phyloP scores from a whole-genome alignment of 1,139 yeast species.

The Suhomyces bokatorum region DNA sequence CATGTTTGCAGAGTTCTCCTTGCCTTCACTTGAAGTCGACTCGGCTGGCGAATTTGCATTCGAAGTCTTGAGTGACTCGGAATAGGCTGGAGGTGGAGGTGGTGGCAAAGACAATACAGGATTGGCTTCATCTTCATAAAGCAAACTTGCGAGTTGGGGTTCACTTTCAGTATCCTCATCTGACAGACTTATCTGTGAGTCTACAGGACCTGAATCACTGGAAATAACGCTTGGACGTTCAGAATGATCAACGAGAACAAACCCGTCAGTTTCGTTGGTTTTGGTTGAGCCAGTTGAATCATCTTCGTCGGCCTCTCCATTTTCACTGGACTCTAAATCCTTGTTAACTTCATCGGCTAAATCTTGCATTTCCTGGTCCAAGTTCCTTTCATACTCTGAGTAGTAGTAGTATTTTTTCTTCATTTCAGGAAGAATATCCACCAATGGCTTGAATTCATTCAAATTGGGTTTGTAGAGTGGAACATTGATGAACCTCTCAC shows the following conservation, averaged over 20 bases:
- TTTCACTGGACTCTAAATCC: conserved; percentile 12
- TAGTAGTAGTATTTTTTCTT: conserved; percentile 38
- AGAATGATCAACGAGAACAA: conserved; percentile 21
- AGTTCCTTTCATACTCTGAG: conserved; percentile 19
- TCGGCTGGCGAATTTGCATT: conserved; percentile 27
- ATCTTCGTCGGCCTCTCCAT: conserved; percentile 13
- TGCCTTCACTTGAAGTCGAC: conserved; percentile 3
- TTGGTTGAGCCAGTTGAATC: conserved; percentile 37
- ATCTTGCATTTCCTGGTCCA: conserved; percentile 22
- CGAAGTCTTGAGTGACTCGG: conserved; percentile 25
- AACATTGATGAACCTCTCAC: conserved; percentile 22
- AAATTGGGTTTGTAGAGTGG: conserved; percentile 37
- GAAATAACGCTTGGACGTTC: background rate
- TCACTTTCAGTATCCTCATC: conserved; percentile 25
- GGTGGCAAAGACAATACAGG: conserved; percentile 18
- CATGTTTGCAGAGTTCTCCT: conserved; percentile 13
- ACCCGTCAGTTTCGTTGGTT: conserved; percentile 25
- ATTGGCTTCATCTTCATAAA: conserved; percentile 27
- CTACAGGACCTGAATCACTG: conserved; percentile 2
- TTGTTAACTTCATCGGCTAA: conserved; percentile 17
- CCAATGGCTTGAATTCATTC: conserved; percentile 28
- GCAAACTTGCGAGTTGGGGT: conserved; percentile 21
- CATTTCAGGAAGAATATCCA: conserved; percentile 29
- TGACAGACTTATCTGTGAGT: conserved; percentile 13
- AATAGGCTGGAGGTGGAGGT: conserved; percentile 19